These are phyloP conservation scores for Alliaria petiolata DNA, from an alignment of 345 rosid species.

Conservation along the genomic window DNA sequence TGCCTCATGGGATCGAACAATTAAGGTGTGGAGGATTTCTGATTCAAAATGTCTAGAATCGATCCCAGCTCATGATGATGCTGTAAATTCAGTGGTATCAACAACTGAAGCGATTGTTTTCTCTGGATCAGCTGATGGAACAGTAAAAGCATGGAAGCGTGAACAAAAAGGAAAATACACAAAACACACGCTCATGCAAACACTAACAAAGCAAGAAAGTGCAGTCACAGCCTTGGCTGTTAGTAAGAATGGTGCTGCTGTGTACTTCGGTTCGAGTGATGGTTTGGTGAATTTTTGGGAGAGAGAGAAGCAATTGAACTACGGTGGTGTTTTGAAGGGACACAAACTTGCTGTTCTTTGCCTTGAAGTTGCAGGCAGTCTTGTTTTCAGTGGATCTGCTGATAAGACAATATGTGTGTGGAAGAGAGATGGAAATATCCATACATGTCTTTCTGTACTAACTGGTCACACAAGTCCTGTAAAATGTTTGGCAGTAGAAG, in stretches of 20 bases:
- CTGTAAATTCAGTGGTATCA: slow-evolving; percentile 75
- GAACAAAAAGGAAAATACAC: slow-evolving; percentile 50
- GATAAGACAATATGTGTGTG: slow-evolving; percentile 95
- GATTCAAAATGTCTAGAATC: slow-evolving; percentile 92
- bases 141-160: slow-evolving; percentile 80
- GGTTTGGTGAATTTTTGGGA: slow-evolving; percentile 91
- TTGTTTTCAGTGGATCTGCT: slow-evolving; percentile 90
- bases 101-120: slow-evolving; percentile 51
- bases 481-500: slow-evolving; percentile 81
- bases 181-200: slow-evolving; percentile 54
- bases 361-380: slow-evolving; percentile 61
- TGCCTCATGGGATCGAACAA: slow-evolving; percentile 91
- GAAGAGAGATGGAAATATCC: slow-evolving; percentile 66
- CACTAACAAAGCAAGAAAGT: slow-evolving; percentile 73
- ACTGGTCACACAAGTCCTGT: slow-evolving; percentile 95
- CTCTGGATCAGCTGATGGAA: slow-evolving; percentile 94
- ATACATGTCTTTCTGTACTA: slow-evolving; percentile 77
- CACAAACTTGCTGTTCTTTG: slow-evolving; percentile 92
- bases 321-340: slow-evolving; percentile 76
- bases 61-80: slow-evolving; percentile 83
- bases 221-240: slow-evolving; percentile 87
- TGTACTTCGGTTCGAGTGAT: slow-evolving; percentile 89
- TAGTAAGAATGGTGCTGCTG: slow-evolving; percentile 37
- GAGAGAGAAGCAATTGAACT: slow-evolving; percentile 57
- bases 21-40: slow-evolving; percentile 86